Evolutionary conservation across 441 rosid genomes (phyloP), one percentile per base, ranked within the genome.

Genomic region (Metrosideros polymorpha): DNA sequence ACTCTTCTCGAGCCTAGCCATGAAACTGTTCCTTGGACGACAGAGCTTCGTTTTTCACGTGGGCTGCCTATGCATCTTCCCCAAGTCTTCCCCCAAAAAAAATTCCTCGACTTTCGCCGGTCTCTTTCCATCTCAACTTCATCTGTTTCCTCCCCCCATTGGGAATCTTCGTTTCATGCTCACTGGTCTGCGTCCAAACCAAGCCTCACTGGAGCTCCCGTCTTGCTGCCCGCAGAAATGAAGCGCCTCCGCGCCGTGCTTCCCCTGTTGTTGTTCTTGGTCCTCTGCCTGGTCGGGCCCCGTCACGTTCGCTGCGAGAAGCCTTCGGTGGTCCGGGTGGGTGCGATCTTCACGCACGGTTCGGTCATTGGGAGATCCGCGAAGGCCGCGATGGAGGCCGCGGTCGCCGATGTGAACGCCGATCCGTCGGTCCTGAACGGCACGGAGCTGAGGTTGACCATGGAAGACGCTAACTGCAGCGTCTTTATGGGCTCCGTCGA

Each of bases 291-390:
- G 47, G n/a, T 71, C 27, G 79, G 79, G 12, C 47, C 79, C 2
- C 79, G 5, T 7, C 79, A 47, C n/a, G 94, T 90, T 85, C 30
- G 82, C 86, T 91, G 94, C 89, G 90, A 89, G 77, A 91, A 90
- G 86, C 97, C 97, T 82, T 51, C 88, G 39, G 89, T 84, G 86
- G 98, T 94, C 71, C 92, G 93, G 30, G 17, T 97, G 32, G 99
- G 97, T 85, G 96, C 96, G 59, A 84, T 95, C 90, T 94, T 96
- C 56, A 87, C 94, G 82, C 92, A 89, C 88, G 91, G 95, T 89
- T 95, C 98, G 10, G 94, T 94, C 25, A 94, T 97, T 45, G 99
- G 99, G 83, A 92, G 93, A 87, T 96, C 93, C 89, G 96, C 98
- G 87, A 95, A 91, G 92, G 88, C 90, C 55, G 98, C 99, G 9